Evolutionary conservation across 768 basidiomycete species (phyloP).

Genomic region (Mycena latifolia): DNA sequence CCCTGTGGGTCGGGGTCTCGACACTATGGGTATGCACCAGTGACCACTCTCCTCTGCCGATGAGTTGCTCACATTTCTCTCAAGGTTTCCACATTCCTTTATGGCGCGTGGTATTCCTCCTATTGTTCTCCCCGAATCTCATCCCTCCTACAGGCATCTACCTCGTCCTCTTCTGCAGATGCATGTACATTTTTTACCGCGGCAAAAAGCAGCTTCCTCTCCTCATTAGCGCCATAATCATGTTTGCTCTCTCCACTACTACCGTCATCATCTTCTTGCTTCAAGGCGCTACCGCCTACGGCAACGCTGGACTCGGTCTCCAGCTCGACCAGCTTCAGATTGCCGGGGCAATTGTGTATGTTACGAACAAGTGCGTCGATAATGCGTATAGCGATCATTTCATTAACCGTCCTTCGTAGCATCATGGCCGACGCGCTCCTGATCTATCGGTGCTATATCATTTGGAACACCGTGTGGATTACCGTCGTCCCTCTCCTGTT

Average conservation of each 20-base stretch:
- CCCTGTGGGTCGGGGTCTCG: constrained; percentile 36
- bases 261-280: constrained; percentile 50
- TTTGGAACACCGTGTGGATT: constrained; percentile 49
- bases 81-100: constrained; percentile 41
- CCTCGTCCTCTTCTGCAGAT: constrained; percentile 50
- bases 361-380: constrained; percentile 52
- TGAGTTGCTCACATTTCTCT: not conserved
- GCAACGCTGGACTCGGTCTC: not conserved
- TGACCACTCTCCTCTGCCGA: not conserved
- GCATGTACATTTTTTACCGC: constrained; percentile 48
- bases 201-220: constrained; percentile 46
- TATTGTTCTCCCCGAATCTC: not conserved
- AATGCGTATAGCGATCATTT: not conserved
- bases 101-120: constrained; percentile 34
- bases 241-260: constrained; percentile 51
- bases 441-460: constrained; percentile 53
- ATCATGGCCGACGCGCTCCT: constrained; percentile 49
- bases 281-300: constrained; percentile 42
- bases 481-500: constrained; percentile 43
- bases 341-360: constrained; percentile 51
- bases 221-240: constrained; percentile 46
- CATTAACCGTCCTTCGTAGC: constrained; percentile 28
- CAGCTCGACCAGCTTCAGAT: constrained; percentile 34
- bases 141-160: constrained; percentile 47
- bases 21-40: constrained; percentile 30